phyloP scores from a whole-genome alignment of 805 yeast species.

The Schwanniomyces sp. region DNA sequence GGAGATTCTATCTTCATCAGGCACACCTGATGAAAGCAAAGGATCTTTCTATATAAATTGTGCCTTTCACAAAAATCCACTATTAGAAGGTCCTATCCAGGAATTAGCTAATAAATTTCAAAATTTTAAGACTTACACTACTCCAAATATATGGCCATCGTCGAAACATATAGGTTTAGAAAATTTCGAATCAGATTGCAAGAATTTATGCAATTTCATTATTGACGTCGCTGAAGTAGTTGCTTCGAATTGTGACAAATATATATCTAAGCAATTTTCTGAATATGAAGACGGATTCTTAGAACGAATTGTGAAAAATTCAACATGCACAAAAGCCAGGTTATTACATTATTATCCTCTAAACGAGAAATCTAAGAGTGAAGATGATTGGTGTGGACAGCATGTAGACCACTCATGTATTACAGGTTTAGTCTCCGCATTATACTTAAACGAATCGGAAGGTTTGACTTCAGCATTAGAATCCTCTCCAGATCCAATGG shows the following conservation, averaged over 20 bases:
- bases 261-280: slow-evolving; percentile 25
- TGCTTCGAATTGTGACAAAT: slow-evolving; percentile 55
- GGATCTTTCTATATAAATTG: slow-evolving; percentile 63
- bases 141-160: slow-evolving; percentile 55
- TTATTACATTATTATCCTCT: slow-evolving; percentile 54
- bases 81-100: slow-evolving; percentile 46
- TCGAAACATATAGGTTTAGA: slow-evolving; percentile 16
- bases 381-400: slow-evolving; percentile 60
- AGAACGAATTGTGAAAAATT: slow-evolving; percentile 44
- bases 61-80: slow-evolving; percentile 46
- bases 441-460: slow-evolving; percentile 44
- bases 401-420: slow-evolving; percentile 61
- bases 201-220: slow-evolving; percentile 43
- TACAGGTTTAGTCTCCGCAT: slow-evolving; percentile 58
- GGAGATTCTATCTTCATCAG: slow-evolving; percentile 43
- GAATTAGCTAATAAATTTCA: slow-evolving; percentile 30
- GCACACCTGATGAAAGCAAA: slow-evolving; percentile 48
- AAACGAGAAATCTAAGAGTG: slow-evolving; percentile 7
- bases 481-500: slow-evolving; percentile 40
- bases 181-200: slow-evolving; percentile 35
- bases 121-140: slow-evolving; percentile 44
- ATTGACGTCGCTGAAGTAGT: slow-evolving; percentile 48
- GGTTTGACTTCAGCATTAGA: slow-evolving; percentile 21
- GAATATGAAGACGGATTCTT: slow-evolving; percentile 38
- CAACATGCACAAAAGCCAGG: slow-evolving; percentile 59